Conservation (phyloP, 2,329 filamentous ascomycete species). For the Aspergillus sp. region DNA sequence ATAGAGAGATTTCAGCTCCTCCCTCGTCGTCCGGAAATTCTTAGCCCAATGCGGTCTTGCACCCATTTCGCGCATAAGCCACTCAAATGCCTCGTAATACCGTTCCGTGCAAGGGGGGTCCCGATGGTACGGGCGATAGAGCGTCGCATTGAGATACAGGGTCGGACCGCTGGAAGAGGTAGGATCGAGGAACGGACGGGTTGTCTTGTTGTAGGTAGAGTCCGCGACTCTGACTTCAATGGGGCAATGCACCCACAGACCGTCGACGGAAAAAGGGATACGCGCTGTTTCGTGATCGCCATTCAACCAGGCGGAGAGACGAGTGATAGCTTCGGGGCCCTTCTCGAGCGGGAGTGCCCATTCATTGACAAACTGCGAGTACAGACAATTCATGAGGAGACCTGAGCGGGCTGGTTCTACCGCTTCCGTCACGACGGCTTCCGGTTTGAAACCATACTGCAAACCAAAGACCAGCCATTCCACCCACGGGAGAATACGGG, state of each 20-base stretch:
- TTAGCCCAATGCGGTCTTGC: slow-evolving; percentile 90
- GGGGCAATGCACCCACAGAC: slow-evolving; percentile 82
- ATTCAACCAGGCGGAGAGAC: slow-evolving; percentile 84
- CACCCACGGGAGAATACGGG: slow-evolving; percentile 78
- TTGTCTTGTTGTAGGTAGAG: slow-evolving; percentile 54
- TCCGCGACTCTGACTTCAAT: slow-evolving; percentile 87
- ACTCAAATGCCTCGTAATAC: slow-evolving; percentile 90
- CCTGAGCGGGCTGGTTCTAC: slow-evolving; percentile 78
- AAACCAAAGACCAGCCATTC: slow-evolving; percentile 98
- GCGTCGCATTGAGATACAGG: slow-evolving; percentile 84
- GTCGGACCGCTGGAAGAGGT: slow-evolving; percentile 69
- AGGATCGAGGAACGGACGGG: slow-evolving; percentile 71
- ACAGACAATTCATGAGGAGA: slow-evolving; percentile 93
- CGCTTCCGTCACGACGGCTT: slow-evolving; percentile 68
- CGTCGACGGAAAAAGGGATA: slow-evolving; percentile 79
- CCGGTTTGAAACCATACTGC: slow-evolving; percentile 83
- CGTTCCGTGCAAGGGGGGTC: slow-evolving; percentile 74
- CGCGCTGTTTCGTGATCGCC: slow-evolving; percentile 67
- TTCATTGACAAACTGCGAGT: slow-evolving; percentile 98
- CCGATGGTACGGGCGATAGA: slow-evolving; percentile 77
- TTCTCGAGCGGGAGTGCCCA: slow-evolving; percentile 88
- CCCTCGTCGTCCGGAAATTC: slow-evolving; percentile 70
- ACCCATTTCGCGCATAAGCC: slow-evolving; percentile 81
- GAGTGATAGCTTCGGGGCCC: slow-evolving; percentile 81
- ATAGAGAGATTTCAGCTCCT: slow-evolving; percentile 67